phyloP scores from a whole-genome alignment of 106 monocot species.

The Platanthera zijinensis region DNA sequence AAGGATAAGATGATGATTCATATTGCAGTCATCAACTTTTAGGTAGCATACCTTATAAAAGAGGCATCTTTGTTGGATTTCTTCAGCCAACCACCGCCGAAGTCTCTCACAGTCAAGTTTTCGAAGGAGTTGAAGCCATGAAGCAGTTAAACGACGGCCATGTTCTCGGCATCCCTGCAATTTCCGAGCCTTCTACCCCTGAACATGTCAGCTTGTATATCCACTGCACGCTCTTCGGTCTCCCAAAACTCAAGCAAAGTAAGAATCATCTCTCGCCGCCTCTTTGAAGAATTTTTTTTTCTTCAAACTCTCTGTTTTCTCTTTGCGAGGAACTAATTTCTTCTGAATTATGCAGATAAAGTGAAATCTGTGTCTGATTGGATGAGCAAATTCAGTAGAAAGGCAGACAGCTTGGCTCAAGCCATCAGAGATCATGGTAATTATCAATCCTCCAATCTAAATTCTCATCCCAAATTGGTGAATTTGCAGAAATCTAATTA shows the following conservation, averaged over 20 bases:
- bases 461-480: too few species aligned
- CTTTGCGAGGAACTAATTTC: conserved; percentile 10
- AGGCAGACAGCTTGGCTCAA: conserved; percentile 19
- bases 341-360: conserved; percentile 15
- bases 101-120: not conserved
- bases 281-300: not conserved
- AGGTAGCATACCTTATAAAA: conserved; percentile 1
- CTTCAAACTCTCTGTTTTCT: conserved; percentile 11
- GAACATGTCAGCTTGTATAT: conserved; percentile 4
- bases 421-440: conserved; percentile 27
- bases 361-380: conserved; percentile 13
- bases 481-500: too few species aligned
- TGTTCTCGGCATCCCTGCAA: not conserved
- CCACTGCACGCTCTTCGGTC: conserved; percentile 6
- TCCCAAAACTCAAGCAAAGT: conserved; percentile 12
- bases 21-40: conserved; percentile 2
- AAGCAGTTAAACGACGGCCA: not conserved
- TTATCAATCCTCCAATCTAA: too few species aligned
- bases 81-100: too few species aligned
- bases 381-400: conserved; percentile 26
- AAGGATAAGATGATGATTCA: conserved; percentile 3
- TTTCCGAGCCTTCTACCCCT: conserved; percentile 1
- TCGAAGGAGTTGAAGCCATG: not conserved
- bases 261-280: not conserved
- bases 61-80: not conserved